phyloP scores from a whole-genome alignment of 768 basidiomycete species.

The Stropharia rugosoannulata region DNA sequence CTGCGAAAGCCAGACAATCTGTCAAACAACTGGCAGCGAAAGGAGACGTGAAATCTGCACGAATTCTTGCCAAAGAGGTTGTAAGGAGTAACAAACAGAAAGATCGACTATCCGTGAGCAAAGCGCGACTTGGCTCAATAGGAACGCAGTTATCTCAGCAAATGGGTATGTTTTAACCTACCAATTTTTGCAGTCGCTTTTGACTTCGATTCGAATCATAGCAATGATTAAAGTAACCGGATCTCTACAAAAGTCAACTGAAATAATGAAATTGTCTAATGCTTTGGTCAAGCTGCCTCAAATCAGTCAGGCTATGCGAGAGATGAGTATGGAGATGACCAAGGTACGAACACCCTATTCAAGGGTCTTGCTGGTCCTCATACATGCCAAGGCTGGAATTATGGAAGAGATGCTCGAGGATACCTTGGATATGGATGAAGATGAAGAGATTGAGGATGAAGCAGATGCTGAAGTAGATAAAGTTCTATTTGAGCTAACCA shows the following conservation, averaged over 20 bases:
- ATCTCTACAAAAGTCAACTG: constrained; percentile 95
- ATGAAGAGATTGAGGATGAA: constrained; percentile 94
- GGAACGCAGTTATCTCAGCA: constrained; percentile 88
- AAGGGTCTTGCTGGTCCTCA: background rate
- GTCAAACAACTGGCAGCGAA: constrained; percentile 90
- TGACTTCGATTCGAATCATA: constrained; percentile 27
- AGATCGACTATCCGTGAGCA: constrained; percentile 86
- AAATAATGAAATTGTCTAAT: constrained; percentile 99
- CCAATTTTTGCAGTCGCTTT: background rate
- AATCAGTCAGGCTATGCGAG: constrained; percentile 88
- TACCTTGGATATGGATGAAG: constrained; percentile 87
- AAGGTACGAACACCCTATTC: constrained; percentile 50
- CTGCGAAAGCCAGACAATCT: constrained; percentile 72
- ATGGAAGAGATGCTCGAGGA: constrained; percentile 99
- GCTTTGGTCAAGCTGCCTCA: constrained; percentile 89
- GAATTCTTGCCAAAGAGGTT: constrained; percentile 91
- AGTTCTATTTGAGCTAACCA: constrained; percentile 91
- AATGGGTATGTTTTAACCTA: constrained; percentile 59
- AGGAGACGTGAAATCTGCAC: constrained; percentile 90
- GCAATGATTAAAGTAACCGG: constrained; percentile 98
- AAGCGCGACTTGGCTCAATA: constrained; percentile 91
- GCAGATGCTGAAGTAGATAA: constrained; percentile 98
- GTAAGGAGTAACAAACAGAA: constrained; percentile 94
- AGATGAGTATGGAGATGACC: constrained; percentile 99
- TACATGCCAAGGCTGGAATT: constrained; percentile 75